Percentiles rank a stretch among this genome's conserved stretches.
These are phyloP conservation scores for Pezicula radicicola DNA, from an alignment of 2,329 filamentous ascomycete genomes.

Conservation along the genomic window DNA sequence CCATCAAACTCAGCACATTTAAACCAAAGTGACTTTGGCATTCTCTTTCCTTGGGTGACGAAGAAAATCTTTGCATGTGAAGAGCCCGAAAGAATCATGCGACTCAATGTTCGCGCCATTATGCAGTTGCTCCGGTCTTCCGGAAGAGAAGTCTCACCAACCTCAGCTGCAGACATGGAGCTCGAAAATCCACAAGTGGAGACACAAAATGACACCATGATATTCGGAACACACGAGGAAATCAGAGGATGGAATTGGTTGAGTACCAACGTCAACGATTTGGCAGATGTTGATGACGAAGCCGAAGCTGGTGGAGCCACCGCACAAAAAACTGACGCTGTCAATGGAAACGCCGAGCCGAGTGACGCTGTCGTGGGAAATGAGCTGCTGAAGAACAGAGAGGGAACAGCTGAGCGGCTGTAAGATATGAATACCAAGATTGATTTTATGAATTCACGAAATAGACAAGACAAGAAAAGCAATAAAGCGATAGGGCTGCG, in stretches of 20 bases:
- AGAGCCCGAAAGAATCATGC: slow-evolving; percentile 55
- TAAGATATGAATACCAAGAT: background rate
- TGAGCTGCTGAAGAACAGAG: slow-evolving; percentile 13
- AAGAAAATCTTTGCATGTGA: slow-evolving; percentile 54
- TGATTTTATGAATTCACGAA: background rate
- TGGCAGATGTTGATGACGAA: slow-evolving; percentile 15
- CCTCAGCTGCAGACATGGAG: slow-evolving; percentile 38
- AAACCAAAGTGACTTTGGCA: slow-evolving; percentile 78
- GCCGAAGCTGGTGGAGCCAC: slow-evolving; percentile 1
- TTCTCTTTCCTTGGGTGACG: slow-evolving; percentile 73
- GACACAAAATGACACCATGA: slow-evolving; percentile 18
- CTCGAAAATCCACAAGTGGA: slow-evolving; percentile 10
- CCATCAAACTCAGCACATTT: slow-evolving; percentile 73
- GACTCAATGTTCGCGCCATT: slow-evolving; percentile 56
- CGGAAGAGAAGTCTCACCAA: slow-evolving; percentile 45
- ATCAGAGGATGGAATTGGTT: slow-evolving; percentile 27
- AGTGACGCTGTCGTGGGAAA: slow-evolving; percentile 18
- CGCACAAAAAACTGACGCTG: background rate
- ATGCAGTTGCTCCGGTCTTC: slow-evolving; percentile 54
- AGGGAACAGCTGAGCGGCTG: slow-evolving; percentile 7
- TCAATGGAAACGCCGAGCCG: background rate
- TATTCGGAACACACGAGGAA: slow-evolving; percentile 18
- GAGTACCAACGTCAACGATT: slow-evolving; percentile 15
- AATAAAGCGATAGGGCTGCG: no score
- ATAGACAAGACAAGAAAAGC: background rate